A percentile compares a stretch with the other conserved stretches of the same genome.
phyloP scores from a whole-genome alignment of 352 stramenopile species.

The Pythium plurisporium region DNA sequence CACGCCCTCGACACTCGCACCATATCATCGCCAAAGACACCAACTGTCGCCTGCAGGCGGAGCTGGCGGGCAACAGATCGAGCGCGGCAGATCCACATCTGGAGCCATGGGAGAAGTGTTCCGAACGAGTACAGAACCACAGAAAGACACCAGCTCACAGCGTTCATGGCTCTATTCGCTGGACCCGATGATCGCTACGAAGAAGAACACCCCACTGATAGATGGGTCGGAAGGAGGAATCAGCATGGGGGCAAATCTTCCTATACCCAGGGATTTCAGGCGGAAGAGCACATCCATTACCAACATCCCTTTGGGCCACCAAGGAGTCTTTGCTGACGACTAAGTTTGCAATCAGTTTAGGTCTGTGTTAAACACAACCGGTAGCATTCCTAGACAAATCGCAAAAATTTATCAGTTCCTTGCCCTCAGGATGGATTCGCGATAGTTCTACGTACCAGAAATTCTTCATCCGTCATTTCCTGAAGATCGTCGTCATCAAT shows the following conservation, averaged over 20 bases:
- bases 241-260: not conserved
- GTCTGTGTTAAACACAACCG: conserved; percentile 42
- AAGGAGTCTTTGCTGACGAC: conserved; percentile 64
- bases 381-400: conserved; percentile 57
- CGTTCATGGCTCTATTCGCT: conserved; percentile 75
- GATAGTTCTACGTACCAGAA: conserved; percentile 46
- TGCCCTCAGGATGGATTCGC: not conserved
- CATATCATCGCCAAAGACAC: not conserved
- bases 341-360: conserved; percentile 6
- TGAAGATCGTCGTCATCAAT: conserved; percentile 80
- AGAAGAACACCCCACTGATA: conserved; percentile 11
- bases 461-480: conserved; percentile 82
- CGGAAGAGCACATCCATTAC: conserved; percentile 61
- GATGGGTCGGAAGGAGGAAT: not conserved
- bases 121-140: conserved; percentile 46
- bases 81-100: conserved; percentile 61
- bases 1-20: conserved; percentile 14
- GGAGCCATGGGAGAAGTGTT: conserved; percentile 64
- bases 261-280: conserved; percentile 25
- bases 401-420: not conserved
- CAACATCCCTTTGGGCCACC: conserved; percentile 39
- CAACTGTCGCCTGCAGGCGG: conserved; percentile 40
- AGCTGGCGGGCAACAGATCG: conserved; percentile 31
- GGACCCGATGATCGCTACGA: conserved; percentile 57
- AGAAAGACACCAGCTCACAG: conserved; percentile 66